Evolutionary conservation across 768 basidiomycete genomes (phyloP).

Genomic region (Calocybe indica): DNA sequence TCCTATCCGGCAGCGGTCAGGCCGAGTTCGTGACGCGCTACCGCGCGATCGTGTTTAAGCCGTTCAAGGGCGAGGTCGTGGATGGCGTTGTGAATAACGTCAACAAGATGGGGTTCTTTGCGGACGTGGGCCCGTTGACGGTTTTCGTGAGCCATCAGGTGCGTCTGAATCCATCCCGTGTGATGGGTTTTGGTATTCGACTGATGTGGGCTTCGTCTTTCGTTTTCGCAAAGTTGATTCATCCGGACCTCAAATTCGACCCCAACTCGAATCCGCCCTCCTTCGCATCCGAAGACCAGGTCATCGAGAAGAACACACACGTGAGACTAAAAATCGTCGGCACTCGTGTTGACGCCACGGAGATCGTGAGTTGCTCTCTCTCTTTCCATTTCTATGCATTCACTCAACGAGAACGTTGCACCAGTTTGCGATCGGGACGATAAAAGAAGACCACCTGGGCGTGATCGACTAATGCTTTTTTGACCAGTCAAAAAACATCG

Average conservation of each 20-base stretch:
- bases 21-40: constrained; percentile 95
- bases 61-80: constrained; percentile 99
- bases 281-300: constrained; percentile 88
- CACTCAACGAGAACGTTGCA: neutral
- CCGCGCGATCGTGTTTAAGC: constrained; percentile 97
- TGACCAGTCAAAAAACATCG: neutral
- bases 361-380: constrained; percentile 63
- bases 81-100: constrained; percentile 96
- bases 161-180: constrained; percentile 15
- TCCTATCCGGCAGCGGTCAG: constrained; percentile 86
- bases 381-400: neutral
- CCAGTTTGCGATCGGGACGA: constrained; percentile 95
- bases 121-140: constrained; percentile 88
- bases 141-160: constrained; percentile 98
- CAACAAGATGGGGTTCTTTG: constrained; percentile 99
- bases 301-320: constrained; percentile 90
- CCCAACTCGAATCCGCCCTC: constrained; percentile 97
- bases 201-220: neutral
- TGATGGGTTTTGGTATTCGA: neutral
- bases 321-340: constrained; percentile 98
- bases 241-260: constrained; percentile 91
- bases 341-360: constrained; percentile 94
- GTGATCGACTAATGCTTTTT: constrained; percentile 61
- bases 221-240: constrained; percentile 63
- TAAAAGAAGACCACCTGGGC: constrained; percentile 97